Evolutionary conservation across 139 green algal species (phyloP).

Genomic region (Trebouxia sp.): DNA sequence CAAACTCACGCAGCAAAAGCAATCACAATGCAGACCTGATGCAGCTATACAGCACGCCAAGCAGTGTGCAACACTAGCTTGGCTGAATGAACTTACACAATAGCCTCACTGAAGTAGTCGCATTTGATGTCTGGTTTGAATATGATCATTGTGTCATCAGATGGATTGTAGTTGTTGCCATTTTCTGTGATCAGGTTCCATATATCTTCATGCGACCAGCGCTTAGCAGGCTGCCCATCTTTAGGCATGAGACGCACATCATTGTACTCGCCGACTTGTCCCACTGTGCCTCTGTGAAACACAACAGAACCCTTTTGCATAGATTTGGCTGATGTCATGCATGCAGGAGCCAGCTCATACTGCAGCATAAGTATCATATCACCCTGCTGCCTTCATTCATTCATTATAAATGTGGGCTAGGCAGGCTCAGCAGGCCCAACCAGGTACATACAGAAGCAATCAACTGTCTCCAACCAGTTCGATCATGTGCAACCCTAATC

Average conservation of each 20-base stretch:
- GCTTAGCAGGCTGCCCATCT: neutral
- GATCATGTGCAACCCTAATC: too few species aligned
- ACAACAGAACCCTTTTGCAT: neutral
- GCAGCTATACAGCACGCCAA: neutral
- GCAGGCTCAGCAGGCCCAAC: too few species aligned
- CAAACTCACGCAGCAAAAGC: too few species aligned
- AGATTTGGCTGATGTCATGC: too few species aligned
- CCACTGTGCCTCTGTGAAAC: neutral
- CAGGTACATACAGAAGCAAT: too few species aligned
- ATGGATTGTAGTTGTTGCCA: neutral
- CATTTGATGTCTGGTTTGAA: neutral
- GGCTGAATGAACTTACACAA: neutral
- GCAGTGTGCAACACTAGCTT: neutral
- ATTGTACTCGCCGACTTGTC: neutral
- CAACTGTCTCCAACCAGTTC: too few species aligned
- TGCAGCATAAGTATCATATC: too few species aligned
- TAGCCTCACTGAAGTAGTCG: neutral
- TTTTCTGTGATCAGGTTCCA: neutral
- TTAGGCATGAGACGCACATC: neutral
- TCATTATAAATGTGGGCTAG: too few species aligned
- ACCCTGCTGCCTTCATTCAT: too few species aligned
- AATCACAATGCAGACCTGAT: neutral
- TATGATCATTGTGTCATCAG: neutral
- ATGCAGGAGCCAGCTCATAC: too few species aligned
- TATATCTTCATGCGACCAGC: slow-evolving; percentile 16